Conservation (phyloP, 129 eudicot species). For the Gnaphalium uliginosum region DNA sequence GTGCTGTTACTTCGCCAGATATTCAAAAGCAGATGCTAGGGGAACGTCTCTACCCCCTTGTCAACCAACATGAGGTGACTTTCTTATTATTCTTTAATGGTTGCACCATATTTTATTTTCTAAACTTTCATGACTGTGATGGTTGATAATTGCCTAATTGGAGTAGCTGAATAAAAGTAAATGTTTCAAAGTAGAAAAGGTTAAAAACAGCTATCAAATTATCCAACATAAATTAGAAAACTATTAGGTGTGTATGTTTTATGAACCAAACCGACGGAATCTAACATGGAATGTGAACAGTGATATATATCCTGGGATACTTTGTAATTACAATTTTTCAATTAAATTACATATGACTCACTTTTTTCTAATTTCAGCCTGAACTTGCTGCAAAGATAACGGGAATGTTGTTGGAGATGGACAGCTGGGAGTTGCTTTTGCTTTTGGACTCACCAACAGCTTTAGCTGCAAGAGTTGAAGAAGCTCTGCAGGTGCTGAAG, state of each 20-base stretch:
- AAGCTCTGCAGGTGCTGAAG: conserved; percentile 74
- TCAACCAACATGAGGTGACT: conserved; percentile 57
- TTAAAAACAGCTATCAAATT: not conserved
- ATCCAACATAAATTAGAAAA: not conserved
- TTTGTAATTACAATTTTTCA: not conserved
- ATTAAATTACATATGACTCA: not conserved
- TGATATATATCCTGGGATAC: not conserved
- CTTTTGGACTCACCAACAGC: conserved; percentile 74
- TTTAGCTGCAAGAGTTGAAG: conserved; percentile 69
- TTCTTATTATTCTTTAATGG: not conserved
- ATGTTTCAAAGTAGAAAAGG: not conserved
- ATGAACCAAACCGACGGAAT: not conserved
- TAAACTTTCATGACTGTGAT: not conserved
- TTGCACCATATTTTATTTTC: too few relatives aligned
- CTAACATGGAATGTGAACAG: not conserved
- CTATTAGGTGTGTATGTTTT: not conserved
- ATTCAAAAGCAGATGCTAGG: conserved; percentile 78
- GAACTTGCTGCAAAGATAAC: conserved; percentile 84
- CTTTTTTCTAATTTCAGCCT: conserved; percentile 51
- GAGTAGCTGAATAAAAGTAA: not conserved
- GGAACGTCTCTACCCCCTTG: conserved; percentile 82
- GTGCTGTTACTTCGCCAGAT: conserved; percentile 74
- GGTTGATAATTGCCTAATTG: not conserved
- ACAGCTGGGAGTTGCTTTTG: conserved; percentile 67
- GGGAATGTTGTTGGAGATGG: conserved; percentile 95